A percentile compares a stretch with the other conserved stretches of the same genome.
phyloP scores from a whole-genome alignment of 345 rosid genomes.

The Populus euphratica region DNA sequence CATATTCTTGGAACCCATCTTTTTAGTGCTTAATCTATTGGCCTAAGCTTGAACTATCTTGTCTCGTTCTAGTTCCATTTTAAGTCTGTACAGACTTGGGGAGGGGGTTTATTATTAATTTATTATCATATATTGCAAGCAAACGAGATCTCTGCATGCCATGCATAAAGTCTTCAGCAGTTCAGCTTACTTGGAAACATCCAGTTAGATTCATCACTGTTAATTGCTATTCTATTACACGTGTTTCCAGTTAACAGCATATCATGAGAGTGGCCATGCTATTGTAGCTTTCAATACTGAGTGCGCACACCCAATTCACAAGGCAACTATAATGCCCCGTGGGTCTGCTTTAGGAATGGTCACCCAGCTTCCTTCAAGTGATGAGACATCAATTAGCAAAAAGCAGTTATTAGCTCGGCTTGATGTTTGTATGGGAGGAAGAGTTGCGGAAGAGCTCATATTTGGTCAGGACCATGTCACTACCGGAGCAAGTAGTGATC shows the following conservation, averaged over 20 bases:
- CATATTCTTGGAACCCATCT: background rate
- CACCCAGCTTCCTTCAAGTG: conserved; percentile 91
- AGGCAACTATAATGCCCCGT: conserved; percentile 97
- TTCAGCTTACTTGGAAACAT: background rate
- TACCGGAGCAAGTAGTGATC: conserved; percentile 97
- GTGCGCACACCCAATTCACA: conserved; percentile 96
- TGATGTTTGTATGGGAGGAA: conserved; percentile 99
- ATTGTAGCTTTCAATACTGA: conserved; percentile 84
- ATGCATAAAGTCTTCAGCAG: background rate
- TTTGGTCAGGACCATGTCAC: conserved; percentile 87
- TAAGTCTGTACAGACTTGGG: background rate
- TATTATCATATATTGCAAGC: background rate
- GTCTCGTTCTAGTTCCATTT: background rate
- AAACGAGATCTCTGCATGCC: background rate
- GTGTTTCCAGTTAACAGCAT: conserved; percentile 77
- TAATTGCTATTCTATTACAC: conserved; percentile 7
- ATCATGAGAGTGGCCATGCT: conserved; percentile 99
- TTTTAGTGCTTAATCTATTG: background rate
- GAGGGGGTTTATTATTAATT: background rate
- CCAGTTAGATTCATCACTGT: background rate
- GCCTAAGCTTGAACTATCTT: background rate
- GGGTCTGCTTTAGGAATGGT: conserved; percentile 99
- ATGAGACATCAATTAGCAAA: conserved; percentile 94
- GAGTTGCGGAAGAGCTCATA: conserved; percentile 98
- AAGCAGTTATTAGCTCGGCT: conserved; percentile 92